A percentile compares a stretch with the other conserved stretches of the same genome.
These are phyloP conservation scores for Candida silvicultrix DNA, from an alignment of 805 yeast genomes.

Conservation along the genomic window DNA sequence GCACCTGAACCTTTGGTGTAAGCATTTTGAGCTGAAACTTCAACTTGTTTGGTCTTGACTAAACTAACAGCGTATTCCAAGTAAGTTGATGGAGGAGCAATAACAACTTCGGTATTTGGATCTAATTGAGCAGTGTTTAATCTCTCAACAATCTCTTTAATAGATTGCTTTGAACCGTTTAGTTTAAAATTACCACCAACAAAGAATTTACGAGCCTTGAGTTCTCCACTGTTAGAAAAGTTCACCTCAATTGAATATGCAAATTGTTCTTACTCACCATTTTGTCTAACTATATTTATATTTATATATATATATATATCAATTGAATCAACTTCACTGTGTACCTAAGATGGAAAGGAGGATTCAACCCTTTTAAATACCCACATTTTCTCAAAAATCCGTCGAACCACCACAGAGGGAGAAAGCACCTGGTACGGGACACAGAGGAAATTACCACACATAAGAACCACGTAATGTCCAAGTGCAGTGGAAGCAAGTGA, in stretches of 20 bases:
- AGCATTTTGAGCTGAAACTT: conserved; percentile 88
- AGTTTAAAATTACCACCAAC: conserved; percentile 99
- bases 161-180: conserved; percentile 90
- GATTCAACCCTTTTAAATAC: neutral
- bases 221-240: no score
- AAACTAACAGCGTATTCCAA: conserved; percentile 64
- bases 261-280: conserved; percentile 2
- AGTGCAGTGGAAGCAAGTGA: neutral
- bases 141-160: conserved; percentile 75
- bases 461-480: neutral
- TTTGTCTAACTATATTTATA: no score
- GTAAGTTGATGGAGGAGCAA: conserved; percentile 96
- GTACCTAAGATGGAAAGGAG: no score
- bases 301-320: neutral
- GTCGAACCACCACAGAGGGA: neutral
- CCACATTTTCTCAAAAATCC: no score
- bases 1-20: conserved; percentile 90
- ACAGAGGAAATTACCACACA: no score
- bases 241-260: neutral
- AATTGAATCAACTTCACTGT: no score
- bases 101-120: conserved; percentile 80
- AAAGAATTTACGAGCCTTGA: conserved; percentile 80
- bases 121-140: conserved; percentile 77
- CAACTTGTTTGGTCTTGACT: conserved; percentile 66
- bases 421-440: neutral